Conservation (phyloP, 2,329 filamentous ascomycete genomes). For the Teratosphaeria zuluensis region DNA sequence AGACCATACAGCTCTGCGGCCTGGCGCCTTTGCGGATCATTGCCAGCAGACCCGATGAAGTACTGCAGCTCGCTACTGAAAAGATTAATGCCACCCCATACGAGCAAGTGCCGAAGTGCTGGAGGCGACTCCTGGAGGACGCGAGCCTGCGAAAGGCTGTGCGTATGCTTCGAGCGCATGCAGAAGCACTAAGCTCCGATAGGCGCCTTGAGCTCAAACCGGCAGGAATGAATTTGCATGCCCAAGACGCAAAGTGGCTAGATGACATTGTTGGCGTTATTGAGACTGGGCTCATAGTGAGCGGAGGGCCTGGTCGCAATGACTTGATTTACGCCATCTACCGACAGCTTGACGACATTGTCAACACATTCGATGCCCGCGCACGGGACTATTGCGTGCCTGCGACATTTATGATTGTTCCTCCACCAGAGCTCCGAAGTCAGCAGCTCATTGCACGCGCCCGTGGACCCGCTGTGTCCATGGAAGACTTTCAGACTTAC, state of each 20-base stretch:
- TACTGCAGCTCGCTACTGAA: conserved; percentile 50
- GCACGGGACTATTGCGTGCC: not conserved
- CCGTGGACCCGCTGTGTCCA: conserved; percentile 4
- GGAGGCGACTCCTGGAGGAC: conserved; percentile 64
- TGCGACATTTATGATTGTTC: conserved; percentile 4
- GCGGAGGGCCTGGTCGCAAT: conserved; percentile 54
- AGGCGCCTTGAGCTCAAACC: not conserved
- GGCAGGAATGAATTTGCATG: not conserved
- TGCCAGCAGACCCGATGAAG: conserved; percentile 35
- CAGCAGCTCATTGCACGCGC: conserved; percentile 4
- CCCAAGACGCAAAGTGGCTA: conserved; percentile 34
- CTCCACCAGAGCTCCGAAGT: conserved; percentile 7
- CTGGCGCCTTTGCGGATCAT: conserved; percentile 30
- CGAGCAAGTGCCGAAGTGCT: conserved; percentile 55
- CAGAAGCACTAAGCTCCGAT: not conserved
- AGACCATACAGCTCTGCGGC: conserved; percentile 33
- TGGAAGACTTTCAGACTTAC: conserved; percentile 22
- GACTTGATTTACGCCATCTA: conserved; percentile 40
- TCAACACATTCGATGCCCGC: not conserved
- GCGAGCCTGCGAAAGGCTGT: conserved; percentile 46
- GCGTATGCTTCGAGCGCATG: not conserved
- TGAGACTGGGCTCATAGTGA: conserved; percentile 67
- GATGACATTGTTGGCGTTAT: conserved; percentile 54
- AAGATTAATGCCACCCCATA: conserved; percentile 64
- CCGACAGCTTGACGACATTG: conserved; percentile 34